Evolutionary conservation across 2,329 filamentous ascomycete species (phyloP).

Genomic region (Aureobasidium subglaciale): DNA sequence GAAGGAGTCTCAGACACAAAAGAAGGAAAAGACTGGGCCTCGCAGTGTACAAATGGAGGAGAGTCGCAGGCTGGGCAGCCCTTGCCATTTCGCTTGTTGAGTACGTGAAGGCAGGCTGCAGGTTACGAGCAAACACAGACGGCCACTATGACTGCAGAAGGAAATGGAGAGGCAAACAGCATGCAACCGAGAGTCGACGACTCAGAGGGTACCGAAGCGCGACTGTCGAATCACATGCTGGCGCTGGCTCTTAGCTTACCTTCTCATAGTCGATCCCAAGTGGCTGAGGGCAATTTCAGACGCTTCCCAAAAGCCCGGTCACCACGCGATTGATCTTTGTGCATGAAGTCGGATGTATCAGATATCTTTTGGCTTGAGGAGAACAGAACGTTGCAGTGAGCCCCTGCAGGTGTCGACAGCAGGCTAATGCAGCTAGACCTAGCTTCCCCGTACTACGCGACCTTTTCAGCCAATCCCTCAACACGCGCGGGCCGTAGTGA

Average conservation of each 20-base stretch:
- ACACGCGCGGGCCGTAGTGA: slow-evolving; percentile 5
- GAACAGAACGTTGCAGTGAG: neutral
- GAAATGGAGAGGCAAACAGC: slow-evolving; percentile 13
- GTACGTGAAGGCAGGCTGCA: slow-evolving; percentile 6
- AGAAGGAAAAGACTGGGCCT: neutral
- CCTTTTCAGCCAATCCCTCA: neutral
- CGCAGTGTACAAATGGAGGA: slow-evolving; percentile 6
- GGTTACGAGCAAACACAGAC: slow-evolving; percentile 12
- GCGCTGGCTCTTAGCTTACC: neutral
- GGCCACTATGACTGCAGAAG: slow-evolving; percentile 9
- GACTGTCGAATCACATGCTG: slow-evolving; percentile 12
- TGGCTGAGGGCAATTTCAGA: slow-evolving; percentile 13
- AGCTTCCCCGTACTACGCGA: slow-evolving; percentile 14
- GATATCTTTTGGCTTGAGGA: slow-evolving; percentile 9
- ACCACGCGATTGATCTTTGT: slow-evolving; percentile 9
- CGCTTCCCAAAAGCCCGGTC: slow-evolving; percentile 13
- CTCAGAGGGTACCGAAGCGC: neutral
- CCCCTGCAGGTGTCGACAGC: slow-evolving; percentile 8
- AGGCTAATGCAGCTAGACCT: slow-evolving; percentile 11
- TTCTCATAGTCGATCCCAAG: neutral
- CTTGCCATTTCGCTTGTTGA: slow-evolving; percentile 7
- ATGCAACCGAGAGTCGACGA: slow-evolving; percentile 6
- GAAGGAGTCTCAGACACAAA: slow-evolving; percentile 8
- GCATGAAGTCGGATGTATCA: slow-evolving; percentile 14
- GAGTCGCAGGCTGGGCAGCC: neutral